Evolutionary conservation across 1,139 yeast genomes (phyloP), one percentile per base, ranked within the genome.

Genomic region (Yamadazyma atmosphaerica): DNA sequence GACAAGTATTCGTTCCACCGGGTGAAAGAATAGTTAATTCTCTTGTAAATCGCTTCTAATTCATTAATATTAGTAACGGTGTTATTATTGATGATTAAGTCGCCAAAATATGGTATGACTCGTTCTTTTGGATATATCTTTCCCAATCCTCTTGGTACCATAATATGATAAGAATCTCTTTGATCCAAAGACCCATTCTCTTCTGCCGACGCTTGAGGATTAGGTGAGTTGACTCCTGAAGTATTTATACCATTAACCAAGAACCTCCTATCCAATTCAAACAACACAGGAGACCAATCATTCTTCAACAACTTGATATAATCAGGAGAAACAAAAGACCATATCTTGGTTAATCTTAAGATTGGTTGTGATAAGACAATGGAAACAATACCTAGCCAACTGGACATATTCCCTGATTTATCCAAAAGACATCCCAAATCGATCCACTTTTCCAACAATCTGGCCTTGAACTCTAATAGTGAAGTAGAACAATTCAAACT

Each of bases 221-320:
- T 41, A 10, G 54, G 43, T 4, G 54, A 46, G 28, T 39, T 45
- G 12, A 52, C 47, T 12, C 34, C 40, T n/a, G 52, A 38, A 9
- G 51, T 11, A 24, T 34, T 38, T 11, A 41, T 35, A n/a, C 65
- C 71, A 45, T 65, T 67, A 11, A 70, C 65, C 61, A 85, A 69
- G 37, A 82, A 75, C 47, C 95, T 74, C 53, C 95, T 73, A 49
- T 88, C 95, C 33, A 90, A 69, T 56, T 90, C 98, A 61, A 86
- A 88, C 19, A 89, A 82, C 18, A 92, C 95, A 1, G 95, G 96
- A 0, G 95, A 88, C 98, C 98, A 92, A 52, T 86, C 95, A 42
- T 82, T 81, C 36, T 83, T 78, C 32, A 89, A 78, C 4, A 79
- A 66, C 44, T 79, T 81, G 39, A 87, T 64, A 36, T 79, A 72